A percentile compares a stretch with the other conserved stretches of the same genome.
Conservation (phyloP, 495 filamentous ascomycete species). For the Symbiotaphrina buchneri region DNA sequence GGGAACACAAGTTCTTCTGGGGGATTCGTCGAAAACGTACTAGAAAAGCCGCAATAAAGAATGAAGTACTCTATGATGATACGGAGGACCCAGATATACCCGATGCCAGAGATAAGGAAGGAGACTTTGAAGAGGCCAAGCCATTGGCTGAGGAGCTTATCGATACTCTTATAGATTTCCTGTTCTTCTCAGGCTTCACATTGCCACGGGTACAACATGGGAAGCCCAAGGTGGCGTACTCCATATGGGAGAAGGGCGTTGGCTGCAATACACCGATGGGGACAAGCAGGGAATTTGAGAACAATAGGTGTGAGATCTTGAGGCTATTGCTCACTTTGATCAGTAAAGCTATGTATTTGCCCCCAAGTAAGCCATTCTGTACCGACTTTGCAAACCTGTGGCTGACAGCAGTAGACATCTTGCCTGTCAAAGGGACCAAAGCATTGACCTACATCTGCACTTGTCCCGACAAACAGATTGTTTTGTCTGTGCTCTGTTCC, state of each 20-base stretch:
- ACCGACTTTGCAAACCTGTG: constrained; percentile 2
- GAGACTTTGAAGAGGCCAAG: constrained; percentile 60
- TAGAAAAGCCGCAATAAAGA: constrained; percentile 24
- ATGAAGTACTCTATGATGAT: constrained; percentile 80
- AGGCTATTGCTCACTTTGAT: constrained; percentile 68
- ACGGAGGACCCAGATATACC: constrained; percentile 24
- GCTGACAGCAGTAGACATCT: constrained; percentile 26
- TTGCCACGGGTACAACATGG: constrained; percentile 38
- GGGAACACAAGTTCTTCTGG: constrained; percentile 95
- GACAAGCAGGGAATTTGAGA: constrained; percentile 76
- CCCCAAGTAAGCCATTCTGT: constrained; percentile 32
- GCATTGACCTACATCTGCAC: constrained; percentile 79
- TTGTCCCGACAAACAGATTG: constrained; percentile 73
- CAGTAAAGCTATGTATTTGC: constrained; percentile 83
- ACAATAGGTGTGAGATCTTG: constrained; percentile 75
- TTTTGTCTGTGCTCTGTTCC: constrained; percentile 76
- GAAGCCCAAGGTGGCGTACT: constrained; percentile 67
- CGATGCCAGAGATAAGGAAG: constrained; percentile 19
- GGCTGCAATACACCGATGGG: constrained; percentile 80
- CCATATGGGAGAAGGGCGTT: constrained; percentile 96
- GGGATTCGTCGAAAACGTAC: constrained; percentile 37
- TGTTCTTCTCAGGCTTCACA: constrained; percentile 84
- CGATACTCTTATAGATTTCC: constrained; percentile 68
- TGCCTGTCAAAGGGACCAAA: constrained; percentile 70
- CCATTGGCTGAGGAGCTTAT: constrained; percentile 87